Evolutionary conservation across 2,329 filamentous ascomycete species (phyloP).

Genomic region (Ophiostoma australiae): DNA sequence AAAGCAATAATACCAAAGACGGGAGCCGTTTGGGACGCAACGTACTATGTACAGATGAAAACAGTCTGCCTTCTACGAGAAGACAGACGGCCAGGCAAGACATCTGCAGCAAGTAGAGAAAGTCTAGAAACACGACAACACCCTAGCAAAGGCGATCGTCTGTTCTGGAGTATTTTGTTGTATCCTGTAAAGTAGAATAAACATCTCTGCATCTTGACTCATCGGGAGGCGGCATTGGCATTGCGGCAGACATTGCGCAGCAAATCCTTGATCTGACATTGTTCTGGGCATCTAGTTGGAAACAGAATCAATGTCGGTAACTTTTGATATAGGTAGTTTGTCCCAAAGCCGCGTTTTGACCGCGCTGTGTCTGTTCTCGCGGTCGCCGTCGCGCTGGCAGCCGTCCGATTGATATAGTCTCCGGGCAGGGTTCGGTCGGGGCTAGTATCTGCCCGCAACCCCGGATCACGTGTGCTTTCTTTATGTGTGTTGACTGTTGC

Average conservation of each 20-base stretch:
- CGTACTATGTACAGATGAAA: too few relatives aligned
- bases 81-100: neutral
- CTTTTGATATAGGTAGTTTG: neutral
- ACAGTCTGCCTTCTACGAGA: too few relatives aligned
- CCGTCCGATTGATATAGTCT: neutral
- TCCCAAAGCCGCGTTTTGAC: neutral
- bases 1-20: too few relatives aligned
- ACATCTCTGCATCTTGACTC: neutral
- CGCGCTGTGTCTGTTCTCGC: neutral
- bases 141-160: neutral
- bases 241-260: neutral
- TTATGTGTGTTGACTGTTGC: too few relatives aligned
- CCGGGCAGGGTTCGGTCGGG: slow-evolving; percentile 1
- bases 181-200: neutral
- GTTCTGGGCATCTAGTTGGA: neutral
- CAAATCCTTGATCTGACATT: neutral
- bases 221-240: neutral
- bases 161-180: too few relatives aligned
- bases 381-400: neutral
- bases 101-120: neutral
- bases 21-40: too few relatives aligned
- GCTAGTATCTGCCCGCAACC: neutral
- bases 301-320: neutral
- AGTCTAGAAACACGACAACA: neutral
- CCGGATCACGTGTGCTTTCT: neutral